Conservation (phyloP, 2,329 filamentous ascomycete genomes). For the Botrytis elliptica region DNA sequence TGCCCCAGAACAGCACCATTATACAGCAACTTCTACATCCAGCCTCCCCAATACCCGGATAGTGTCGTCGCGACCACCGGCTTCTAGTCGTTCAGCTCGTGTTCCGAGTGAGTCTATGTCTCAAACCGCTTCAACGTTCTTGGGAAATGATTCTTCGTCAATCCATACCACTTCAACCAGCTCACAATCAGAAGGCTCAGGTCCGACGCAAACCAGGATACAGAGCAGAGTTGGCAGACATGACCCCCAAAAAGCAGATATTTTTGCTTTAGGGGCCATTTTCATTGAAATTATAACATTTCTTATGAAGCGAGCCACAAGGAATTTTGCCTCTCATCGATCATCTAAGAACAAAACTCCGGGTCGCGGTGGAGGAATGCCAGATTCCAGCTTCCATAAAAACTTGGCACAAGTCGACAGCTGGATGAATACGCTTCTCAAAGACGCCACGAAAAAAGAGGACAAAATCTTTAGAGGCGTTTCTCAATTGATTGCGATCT, state of each 20-base stretch:
- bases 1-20: conserved; percentile 57
- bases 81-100: conserved; percentile 27
- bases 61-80: conserved; percentile 32
- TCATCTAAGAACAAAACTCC: conserved; percentile 60
- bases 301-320: conserved; percentile 64
- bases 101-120: neutral
- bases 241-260: conserved; percentile 60
- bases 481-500: conserved; percentile 52
- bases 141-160: conserved; percentile 31
- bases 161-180: conserved; percentile 30
- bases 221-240: conserved; percentile 42
- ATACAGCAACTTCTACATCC: conserved; percentile 38
- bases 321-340: conserved; percentile 65
- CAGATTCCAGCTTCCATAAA: conserved; percentile 69
- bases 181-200: conserved; percentile 7
- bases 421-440: conserved; percentile 64
- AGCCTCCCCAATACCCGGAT: neutral
- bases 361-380: conserved; percentile 53
- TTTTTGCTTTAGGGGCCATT: conserved; percentile 72
- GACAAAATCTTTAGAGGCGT: conserved; percentile 52
- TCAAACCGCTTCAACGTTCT: neutral
- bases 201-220: neutral
- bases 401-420: conserved; percentile 66
- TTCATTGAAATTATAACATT: conserved; percentile 71
- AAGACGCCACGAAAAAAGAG: conserved; percentile 51